Conservation (phyloP, 108 stramenopile species). For the Nitzschia sp. region DNA sequence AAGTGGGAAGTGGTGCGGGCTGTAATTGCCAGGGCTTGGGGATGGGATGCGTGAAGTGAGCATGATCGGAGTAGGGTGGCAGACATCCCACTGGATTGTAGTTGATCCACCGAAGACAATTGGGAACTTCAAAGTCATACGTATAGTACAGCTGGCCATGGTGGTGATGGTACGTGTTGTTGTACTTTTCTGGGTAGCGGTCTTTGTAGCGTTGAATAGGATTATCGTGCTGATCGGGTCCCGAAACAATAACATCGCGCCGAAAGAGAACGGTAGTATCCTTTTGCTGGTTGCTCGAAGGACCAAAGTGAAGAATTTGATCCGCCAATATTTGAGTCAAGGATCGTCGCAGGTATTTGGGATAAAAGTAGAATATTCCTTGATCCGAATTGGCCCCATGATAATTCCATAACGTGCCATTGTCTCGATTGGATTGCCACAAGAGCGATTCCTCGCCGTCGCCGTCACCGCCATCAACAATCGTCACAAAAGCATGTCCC, state of each 20-base stretch:
- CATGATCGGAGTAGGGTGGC: slow-evolving; percentile 10
- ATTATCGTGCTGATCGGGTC: no score
- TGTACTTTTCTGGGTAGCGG: background rate
- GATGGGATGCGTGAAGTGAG: slow-evolving; percentile 6
- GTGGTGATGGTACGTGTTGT: background rate
- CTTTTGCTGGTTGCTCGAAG: background rate
- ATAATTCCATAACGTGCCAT: slow-evolving; percentile 20
- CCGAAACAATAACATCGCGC: background rate
- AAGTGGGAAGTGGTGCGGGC: background rate
- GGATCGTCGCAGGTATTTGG: background rate
- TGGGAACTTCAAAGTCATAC: slow-evolving; percentile 2
- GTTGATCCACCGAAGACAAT: slow-evolving; percentile 5
- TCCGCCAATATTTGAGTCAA: slow-evolving; percentile 1
- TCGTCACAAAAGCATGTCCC: slow-evolving; percentile 11
- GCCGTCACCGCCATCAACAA: background rate
- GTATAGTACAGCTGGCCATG: background rate
- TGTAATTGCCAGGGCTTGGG: slow-evolving; percentile 6
- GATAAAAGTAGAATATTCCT: slow-evolving; percentile 4
- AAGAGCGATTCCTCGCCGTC: no score
- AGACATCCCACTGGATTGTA: background rate
- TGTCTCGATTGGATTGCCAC: slow-evolving; percentile 10
- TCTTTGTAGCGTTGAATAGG: no score
- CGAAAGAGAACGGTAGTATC: background rate
- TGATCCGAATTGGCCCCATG: slow-evolving; percentile 22
- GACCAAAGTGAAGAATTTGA: background rate